These are phyloP conservation scores for Sisymbrium irio DNA, from an alignment of 345 rosid species.

Conservation along the genomic window DNA sequence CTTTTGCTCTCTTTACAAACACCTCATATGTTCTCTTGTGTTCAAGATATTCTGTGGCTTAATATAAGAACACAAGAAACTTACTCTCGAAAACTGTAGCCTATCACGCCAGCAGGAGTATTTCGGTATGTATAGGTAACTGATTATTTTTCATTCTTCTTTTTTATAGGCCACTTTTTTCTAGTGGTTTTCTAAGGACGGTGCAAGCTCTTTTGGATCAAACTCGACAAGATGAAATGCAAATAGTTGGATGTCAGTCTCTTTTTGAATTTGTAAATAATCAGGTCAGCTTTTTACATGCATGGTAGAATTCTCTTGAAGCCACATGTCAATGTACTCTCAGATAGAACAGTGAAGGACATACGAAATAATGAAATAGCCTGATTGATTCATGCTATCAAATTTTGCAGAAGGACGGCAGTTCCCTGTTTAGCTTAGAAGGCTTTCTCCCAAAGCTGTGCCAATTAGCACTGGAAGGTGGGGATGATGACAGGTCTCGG, in stretches of 20 bases:
- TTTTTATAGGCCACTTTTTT: conserved; percentile 66
- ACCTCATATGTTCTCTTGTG: not conserved
- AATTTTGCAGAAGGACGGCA: conserved; percentile 78
- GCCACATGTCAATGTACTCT: conserved; percentile 7
- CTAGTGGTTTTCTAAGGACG: conserved; percentile 79
- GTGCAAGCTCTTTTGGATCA: conserved; percentile 80
- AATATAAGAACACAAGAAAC: conserved; percentile 12
- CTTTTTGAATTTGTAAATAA: conserved; percentile 88
- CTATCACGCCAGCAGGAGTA: conserved; percentile 2
- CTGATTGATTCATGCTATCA: conserved; percentile 12
- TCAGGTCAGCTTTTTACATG: conserved; percentile 56
- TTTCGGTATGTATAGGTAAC: not conserved
- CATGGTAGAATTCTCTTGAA: conserved; percentile 4
- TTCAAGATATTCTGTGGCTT: not conserved
- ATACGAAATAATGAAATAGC: not conserved
- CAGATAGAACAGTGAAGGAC: not conserved
- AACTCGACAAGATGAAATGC: conserved; percentile 72
- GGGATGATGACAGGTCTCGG: conserved; percentile 62
- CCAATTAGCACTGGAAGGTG: conserved; percentile 74
- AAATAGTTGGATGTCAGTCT: conserved; percentile 75
- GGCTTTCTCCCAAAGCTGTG: conserved; percentile 86
- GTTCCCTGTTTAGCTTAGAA: conserved; percentile 85
- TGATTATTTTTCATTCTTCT: not conserved
- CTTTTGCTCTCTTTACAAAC: conserved; percentile 25
- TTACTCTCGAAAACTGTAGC: not conserved